phyloP scores from a whole-genome alignment of 2,329 filamentous ascomycete genomes.

The Verticillium longisporum region DNA sequence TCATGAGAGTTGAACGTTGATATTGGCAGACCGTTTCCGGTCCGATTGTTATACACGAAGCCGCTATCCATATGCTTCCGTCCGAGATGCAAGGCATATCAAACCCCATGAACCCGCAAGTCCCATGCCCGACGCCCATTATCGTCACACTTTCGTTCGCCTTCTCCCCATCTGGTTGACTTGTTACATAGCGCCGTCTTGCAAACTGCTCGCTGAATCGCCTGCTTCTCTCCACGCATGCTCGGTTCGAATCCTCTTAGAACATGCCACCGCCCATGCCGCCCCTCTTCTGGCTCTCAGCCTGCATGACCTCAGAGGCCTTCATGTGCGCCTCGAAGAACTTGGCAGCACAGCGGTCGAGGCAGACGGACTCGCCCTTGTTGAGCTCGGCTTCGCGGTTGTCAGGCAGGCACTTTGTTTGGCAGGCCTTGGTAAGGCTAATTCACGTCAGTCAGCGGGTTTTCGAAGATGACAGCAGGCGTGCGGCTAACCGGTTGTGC shows the following conservation, averaged over 20 bases:
- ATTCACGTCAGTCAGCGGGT: neutral
- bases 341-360: constrained; percentile 94
- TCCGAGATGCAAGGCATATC: neutral
- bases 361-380: constrained; percentile 97
- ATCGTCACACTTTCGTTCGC: neutral
- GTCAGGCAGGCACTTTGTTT: constrained; percentile 89
- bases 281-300: constrained; percentile 65
- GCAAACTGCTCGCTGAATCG: neutral
- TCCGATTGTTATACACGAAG: neutral
- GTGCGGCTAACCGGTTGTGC: constrained; percentile 74
- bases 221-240: neutral
- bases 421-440: constrained; percentile 82
- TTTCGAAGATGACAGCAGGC: neutral
- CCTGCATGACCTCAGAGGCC: constrained; percentile 93
- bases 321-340: constrained; percentile 99
- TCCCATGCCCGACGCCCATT: neutral
- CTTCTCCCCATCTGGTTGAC: neutral
- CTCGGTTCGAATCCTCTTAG: constrained; percentile 8
- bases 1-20: neutral
- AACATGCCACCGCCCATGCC: constrained; percentile 46
- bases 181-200: neutral
- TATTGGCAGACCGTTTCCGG: neutral
- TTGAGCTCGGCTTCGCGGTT: constrained; percentile 97
- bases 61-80: neutral
- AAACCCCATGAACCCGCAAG: neutral